Evolutionary conservation across 2,329 filamentous ascomycete species (phyloP), one percentile per base, ranked within the genome.

Genomic region (Cryphonectria naterciae): DNA sequence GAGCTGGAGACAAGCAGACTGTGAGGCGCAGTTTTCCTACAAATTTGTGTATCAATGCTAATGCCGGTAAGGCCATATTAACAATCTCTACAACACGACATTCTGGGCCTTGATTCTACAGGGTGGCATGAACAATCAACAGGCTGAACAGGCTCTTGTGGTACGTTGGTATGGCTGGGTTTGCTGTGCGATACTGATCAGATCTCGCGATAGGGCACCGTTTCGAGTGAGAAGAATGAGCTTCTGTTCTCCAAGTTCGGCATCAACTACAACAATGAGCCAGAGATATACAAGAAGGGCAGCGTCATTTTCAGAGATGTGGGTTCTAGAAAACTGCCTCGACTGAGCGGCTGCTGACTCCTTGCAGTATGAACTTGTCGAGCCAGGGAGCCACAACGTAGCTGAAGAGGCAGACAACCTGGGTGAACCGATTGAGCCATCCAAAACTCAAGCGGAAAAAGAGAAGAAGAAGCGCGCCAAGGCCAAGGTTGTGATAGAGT

Each of bases 231-330:
- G 77, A 99, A 99, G 83, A 96, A 99, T 78, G 96, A 99, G 83
- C 97, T 99, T 28, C 83, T 99, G 19, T 99, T 96, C 80, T 92
- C 91, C 1, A 87, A 87, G 37, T 98, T 97, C 80, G 89, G 91
- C 2, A 95, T 98, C 79, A 99, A 99, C 82, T 99, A 99, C 83
- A 99, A 99, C 81, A 96, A 97, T 75, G 96, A 99, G 80, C 89
- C 90, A 0, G 94, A 97, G 74, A 94, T 98, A 22, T 97, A 89
- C 81, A 96, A 92, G 80, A 99, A 98, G 80, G 96, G 96, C 5
- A 98, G 93, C 75, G 92, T 98, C 1, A 82, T 98, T 6, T 96
- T 95, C 79, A 88, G 95, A 76, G 92, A 96, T 79, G 92, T 92
- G 81, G 77, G 88, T 80, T 25, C 15, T 15, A 28, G 8, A 43